Base-by-base conservation (phyloP, 73 alveolate species). In the Paramecium tetraurelia region DNA sequence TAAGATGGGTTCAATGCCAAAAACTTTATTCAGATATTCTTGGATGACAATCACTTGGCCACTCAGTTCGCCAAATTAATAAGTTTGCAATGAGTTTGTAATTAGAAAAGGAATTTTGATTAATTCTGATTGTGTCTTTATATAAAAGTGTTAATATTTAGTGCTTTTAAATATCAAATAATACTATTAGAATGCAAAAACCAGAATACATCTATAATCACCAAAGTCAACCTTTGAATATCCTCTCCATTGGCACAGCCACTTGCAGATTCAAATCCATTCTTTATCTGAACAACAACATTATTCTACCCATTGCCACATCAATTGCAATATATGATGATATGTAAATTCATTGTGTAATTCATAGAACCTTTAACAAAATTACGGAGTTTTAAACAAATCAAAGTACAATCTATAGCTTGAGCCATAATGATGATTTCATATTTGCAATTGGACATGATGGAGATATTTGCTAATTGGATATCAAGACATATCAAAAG, bases 181-280 rank as follows among this genome's bases (percentile, higher is more conserved):
- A 40, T 40, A 53, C 33, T 53, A 20, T 53, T 53, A 53, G 22
- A 24, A 63, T 63, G 84, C 21, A 44, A 44, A 80, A 44, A 16
- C 48, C 14, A 24, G 16, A 80, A 80, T 41, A 44, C 29, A 80
- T 80, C 10, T 80, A 80, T 35, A 80, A 80, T 80, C 90, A 80
- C 46, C 35, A n/a, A 44, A 44, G 76, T 44, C 3, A 44, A 80
- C 7, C 43, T 10, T 31, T 48, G 22, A 22, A 46, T 20, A 80
- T 80, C 2, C 29, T 31, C n/a, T 24, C 76, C 5, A 44, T 44
- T 80, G 90, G 90, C 12, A 48, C 57, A 33, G 70, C 70, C 18
- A 80, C 90, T 24, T 40, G 63, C 7, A 80, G 72, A 80, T 80
- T 80, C 33, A 22, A 80, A 44, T 80, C 90, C 21, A 22, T 80